These are phyloP conservation scores for Rhodotorula toruloides DNA, from an alignment of 768 basidiomycete genomes.

Conservation along the genomic window DNA sequence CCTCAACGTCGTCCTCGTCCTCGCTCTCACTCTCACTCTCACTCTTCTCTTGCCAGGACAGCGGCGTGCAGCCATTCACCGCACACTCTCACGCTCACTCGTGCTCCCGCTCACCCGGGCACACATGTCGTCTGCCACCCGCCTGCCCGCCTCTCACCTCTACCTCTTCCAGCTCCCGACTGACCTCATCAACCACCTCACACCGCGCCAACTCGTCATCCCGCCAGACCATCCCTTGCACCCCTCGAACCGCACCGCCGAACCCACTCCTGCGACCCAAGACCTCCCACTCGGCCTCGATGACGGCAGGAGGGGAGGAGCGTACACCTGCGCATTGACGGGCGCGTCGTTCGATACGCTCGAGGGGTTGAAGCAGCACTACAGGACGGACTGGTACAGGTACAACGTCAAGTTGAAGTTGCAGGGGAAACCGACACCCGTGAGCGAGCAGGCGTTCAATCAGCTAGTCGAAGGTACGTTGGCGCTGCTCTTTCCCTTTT, in stretches of 20 bases:
- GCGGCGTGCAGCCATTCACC: no score
- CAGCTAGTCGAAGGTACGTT: conserved; percentile 69
- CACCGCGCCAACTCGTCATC: conserved; percentile 31
- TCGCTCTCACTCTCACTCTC: no score
- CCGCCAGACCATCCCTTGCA: conserved; percentile 31
- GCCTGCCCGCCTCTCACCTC: conserved; percentile 10
- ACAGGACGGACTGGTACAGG: conserved; percentile 93
- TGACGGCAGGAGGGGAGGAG: neutral
- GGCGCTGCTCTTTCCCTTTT: neutral
- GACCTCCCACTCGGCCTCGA: neutral
- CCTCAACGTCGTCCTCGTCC: no score
- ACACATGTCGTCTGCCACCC: no score
- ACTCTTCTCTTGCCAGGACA: no score
- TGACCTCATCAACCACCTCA: conserved; percentile 13
- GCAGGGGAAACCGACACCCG: conserved; percentile 55
- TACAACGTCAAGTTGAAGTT: conserved; percentile 78
- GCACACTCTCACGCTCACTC: rapidly evolving
- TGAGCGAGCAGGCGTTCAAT: conserved; percentile 67
- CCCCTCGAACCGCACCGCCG: conserved; percentile 15
- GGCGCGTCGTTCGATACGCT: conserved; percentile 66
- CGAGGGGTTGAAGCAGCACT: conserved; percentile 77
- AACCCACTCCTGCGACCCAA: neutral
- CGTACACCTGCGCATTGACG: conserved; percentile 34
- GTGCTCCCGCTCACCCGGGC: neutral
- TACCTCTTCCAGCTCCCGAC: conserved; percentile 35